Base-by-base conservation (phyloP, 106 monocot genomes). In the Chionographis japonica region DNA sequence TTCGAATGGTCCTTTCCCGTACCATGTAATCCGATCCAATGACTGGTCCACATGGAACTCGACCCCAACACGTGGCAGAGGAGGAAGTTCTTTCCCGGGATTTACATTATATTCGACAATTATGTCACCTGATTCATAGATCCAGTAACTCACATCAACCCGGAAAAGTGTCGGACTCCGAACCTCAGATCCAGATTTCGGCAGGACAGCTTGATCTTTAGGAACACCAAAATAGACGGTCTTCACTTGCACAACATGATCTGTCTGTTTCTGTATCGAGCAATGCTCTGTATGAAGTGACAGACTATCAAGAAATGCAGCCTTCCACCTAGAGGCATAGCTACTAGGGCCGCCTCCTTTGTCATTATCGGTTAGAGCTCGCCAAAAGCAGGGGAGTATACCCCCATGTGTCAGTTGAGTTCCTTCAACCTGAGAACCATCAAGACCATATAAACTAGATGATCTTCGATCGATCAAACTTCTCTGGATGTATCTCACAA, bases 1-100 rank as follows among this genome's bases (percentile, higher is more conserved):
- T 78, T 98, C 97, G 75, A 98, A 98, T 56, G 97, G 97, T 6
- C 92, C 97, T 67, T 62, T 89, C 15, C 97, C 97, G 39, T 93
- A 98, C 92, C 92, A 98, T 64, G 58, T 85, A 14, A 90, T 69
- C 16, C 60, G 73, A 78, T 87, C 83, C 27, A 98, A 63, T 50
- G 84, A 84, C 16, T 83, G 38, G 8, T 87, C 80, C 7, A 83
- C 37, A 56, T 83, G 82, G 63, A 98, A 77, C 35, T 76, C 82
- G 35, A 98, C 39, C 12, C 97, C 97, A 56, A 98, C 72, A 52
- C 97, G 97, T 20, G 92, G 97, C 59, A 98, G 76, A 60, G 92
- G 90, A 63, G 97, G 97, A 52, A 92, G 89, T 68, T 93, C 80
- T 56, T 54, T 37, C 16, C 62, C 85, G 13, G 92, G 97, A 38